A percentile compares a stretch with the other conserved stretches of the same genome.
Evolutionary conservation across 805 yeast genomes (phyloP).

Genomic region (Yamadazyma sp.): DNA sequence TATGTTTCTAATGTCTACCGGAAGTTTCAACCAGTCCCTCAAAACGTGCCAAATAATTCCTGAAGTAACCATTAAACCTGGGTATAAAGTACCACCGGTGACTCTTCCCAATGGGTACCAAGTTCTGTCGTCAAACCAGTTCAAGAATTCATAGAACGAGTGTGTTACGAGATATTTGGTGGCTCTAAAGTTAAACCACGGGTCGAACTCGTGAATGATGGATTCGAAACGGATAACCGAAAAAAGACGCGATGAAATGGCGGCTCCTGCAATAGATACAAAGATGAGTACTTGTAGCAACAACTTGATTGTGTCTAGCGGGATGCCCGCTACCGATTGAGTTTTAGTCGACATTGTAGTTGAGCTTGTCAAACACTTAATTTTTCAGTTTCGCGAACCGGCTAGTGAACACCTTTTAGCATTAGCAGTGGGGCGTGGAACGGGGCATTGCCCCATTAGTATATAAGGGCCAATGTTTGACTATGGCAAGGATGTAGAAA

Average conservation of each 20-base stretch:
- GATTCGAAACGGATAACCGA: constrained; percentile 96
- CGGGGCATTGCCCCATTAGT: too few species aligned
- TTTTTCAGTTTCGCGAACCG: too few species aligned
- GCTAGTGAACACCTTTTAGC: too few species aligned
- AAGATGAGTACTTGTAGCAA: constrained; percentile 68
- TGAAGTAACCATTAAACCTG: constrained; percentile 98
- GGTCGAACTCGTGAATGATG: constrained; percentile 96
- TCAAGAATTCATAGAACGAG: constrained; percentile 86
- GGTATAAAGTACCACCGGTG: constrained; percentile 97
- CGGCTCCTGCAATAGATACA: constrained; percentile 82
- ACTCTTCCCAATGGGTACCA: constrained; percentile 99
- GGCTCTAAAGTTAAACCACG: constrained; percentile 96
- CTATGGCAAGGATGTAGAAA: too few species aligned
- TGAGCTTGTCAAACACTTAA: constrained; percentile 5
- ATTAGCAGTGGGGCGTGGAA: too few species aligned
- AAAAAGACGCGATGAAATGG: constrained; percentile 86
- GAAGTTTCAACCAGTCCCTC: constrained; percentile 61
- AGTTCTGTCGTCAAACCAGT: constrained; percentile 98
- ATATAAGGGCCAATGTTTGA: too few species aligned
- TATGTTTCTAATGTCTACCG: constrained; percentile 91
- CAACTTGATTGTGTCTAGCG: constrained; percentile 38
- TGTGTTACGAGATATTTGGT: constrained; percentile 85
- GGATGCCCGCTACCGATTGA: constrained; percentile 25
- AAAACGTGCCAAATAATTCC: constrained; percentile 81
- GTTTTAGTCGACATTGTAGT: constrained; percentile 20